Evolutionary conservation across 169 alveolate genomes (phyloP).

Genomic region (Eimeria sp.): DNA sequence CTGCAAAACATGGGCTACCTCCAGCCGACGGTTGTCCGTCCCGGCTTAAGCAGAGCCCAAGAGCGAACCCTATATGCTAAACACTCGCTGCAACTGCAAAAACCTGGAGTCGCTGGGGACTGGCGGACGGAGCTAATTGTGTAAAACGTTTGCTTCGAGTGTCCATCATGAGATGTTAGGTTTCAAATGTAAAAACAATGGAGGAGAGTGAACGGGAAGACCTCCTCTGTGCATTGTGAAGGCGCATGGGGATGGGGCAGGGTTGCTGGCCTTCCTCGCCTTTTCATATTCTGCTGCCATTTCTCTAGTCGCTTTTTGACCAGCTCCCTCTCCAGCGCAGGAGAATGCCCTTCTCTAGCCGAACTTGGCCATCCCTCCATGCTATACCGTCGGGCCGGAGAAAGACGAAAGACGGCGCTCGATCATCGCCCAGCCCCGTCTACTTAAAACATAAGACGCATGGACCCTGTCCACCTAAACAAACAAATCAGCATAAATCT

Average conservation of each 20-base stretch:
- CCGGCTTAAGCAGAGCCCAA: background rate
- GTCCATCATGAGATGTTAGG: background rate
- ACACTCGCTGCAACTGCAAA: background rate
- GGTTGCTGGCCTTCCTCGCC: background rate
- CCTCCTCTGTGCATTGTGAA: constrained; percentile 36
- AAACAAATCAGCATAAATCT: background rate
- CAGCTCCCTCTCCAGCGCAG: background rate
- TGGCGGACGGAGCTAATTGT: background rate
- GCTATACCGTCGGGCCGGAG: background rate
- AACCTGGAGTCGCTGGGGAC: background rate
- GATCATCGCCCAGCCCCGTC: background rate
- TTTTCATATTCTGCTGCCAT: background rate
- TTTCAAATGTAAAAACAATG: constrained; percentile 21
- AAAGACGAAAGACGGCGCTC: constrained; percentile 1
- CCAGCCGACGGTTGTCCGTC: background rate
- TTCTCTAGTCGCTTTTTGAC: background rate
- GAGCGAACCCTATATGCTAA: background rate
- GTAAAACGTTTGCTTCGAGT: background rate
- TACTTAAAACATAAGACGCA: background rate
- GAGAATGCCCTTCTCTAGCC: constrained; percentile 1
- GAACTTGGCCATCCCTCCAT: constrained; percentile 19
- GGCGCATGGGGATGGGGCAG: constrained; percentile 32
- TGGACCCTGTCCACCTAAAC: background rate
- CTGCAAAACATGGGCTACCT: background rate
- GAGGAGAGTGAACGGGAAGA: background rate